These are phyloP conservation scores for Aspergillus latus DNA, from an alignment of 2,329 filamentous ascomycete genomes.

Conservation along the genomic window DNA sequence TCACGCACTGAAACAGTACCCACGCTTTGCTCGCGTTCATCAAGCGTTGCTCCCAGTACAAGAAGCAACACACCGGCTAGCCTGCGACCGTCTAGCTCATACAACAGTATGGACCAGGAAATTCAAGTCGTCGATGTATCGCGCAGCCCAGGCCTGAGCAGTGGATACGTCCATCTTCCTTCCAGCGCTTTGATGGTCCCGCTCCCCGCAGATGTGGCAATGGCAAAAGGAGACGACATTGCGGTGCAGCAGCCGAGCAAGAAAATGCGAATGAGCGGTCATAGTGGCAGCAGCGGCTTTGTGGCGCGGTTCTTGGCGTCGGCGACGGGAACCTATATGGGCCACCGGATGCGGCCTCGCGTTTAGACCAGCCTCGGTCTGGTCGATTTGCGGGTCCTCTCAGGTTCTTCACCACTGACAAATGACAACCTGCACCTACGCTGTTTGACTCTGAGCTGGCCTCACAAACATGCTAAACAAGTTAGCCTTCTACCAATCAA, in stretches of 20 bases:
- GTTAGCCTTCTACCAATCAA: slow-evolving; percentile 1
- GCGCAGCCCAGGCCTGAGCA: slow-evolving; percentile 36
- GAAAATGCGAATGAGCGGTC: slow-evolving; percentile 39
- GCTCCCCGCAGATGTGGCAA: slow-evolving; percentile 22
- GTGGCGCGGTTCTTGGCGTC: slow-evolving; percentile 47
- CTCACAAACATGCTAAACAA: slow-evolving; percentile 12
- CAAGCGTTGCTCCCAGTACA: slow-evolving; percentile 45
- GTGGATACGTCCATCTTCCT: slow-evolving; percentile 38
- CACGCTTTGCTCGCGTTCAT: slow-evolving; percentile 45
- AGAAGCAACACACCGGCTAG: slow-evolving; percentile 44
- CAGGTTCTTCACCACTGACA: slow-evolving; percentile 1
- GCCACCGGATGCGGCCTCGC: slow-evolving; percentile 37
- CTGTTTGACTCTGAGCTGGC: slow-evolving; percentile 13
- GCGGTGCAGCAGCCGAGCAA: slow-evolving; percentile 42
- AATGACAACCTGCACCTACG: background rate
- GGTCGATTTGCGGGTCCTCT: slow-evolving; percentile 4
- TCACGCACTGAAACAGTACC: slow-evolving; percentile 43
- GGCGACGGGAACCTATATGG: slow-evolving; percentile 44
- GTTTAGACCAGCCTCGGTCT: slow-evolving; percentile 13
- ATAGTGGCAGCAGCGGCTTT: slow-evolving; percentile 36
- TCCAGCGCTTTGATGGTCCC: slow-evolving; percentile 11
- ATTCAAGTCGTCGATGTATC: slow-evolving; percentile 36
- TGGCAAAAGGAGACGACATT: slow-evolving; percentile 33
- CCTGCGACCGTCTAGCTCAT: slow-evolving; percentile 41
- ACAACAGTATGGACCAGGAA: slow-evolving; percentile 29